phyloP scores from a whole-genome alignment of 2,329 filamentous ascomycete genomes.

The Neopestalotiopsis sp. region DNA sequence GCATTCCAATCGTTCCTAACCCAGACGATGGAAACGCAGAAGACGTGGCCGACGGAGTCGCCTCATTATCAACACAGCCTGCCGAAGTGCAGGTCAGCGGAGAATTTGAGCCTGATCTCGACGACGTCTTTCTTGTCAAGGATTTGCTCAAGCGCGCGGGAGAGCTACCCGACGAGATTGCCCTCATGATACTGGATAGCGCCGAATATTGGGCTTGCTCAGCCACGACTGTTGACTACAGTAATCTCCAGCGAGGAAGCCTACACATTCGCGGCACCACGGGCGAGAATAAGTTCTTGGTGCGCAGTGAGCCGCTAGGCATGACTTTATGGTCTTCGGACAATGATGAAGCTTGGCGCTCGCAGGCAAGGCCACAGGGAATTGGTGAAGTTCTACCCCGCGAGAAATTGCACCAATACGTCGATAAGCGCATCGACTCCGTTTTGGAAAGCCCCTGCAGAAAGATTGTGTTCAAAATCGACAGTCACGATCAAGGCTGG shows the following conservation, averaged over 20 bases:
- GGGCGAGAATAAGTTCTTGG: conserved; percentile 46
- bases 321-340: conserved; percentile 38
- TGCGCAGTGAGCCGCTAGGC: conserved; percentile 48
- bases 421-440: conserved; percentile 43
- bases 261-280: conserved; percentile 24
- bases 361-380: conserved; percentile 25
- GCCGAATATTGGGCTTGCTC: conserved; percentile 69
- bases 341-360: conserved; percentile 29
- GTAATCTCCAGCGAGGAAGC: conserved; percentile 15
- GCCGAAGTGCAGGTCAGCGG: neutral
- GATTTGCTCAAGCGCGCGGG: conserved; percentile 50
- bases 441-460: conserved; percentile 56
- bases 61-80: conserved; percentile 18
- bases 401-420: conserved; percentile 42
- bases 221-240: conserved; percentile 38
- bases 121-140: conserved; percentile 57
- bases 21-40: neutral
- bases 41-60: neutral
- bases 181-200: conserved; percentile 61
- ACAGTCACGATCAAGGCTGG: conserved; percentile 66
- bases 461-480: conserved; percentile 66
- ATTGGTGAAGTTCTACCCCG: conserved; percentile 37
- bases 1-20: too few relatives aligned
- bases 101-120: conserved; percentile 27
- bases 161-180: conserved; percentile 58